Base-by-base conservation (phyloP, 1,284 basidiomycete species). In the Rhodotorula glutinis region DNA sequence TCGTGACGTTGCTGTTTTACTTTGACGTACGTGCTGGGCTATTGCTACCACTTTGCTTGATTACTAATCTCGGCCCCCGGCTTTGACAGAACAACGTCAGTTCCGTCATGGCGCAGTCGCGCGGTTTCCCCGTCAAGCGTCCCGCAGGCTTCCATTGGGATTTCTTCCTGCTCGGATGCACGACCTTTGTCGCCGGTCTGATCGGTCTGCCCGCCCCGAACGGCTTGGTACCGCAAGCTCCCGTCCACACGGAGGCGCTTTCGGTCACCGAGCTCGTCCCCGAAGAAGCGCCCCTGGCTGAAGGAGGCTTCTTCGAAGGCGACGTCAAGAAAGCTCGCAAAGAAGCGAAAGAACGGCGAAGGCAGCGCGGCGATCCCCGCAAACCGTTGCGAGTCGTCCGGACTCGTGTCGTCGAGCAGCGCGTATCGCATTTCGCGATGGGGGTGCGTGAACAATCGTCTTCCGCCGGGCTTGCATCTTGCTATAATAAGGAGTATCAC, bases 191-290 rank as follows among this genome's bases (percentile, higher is more conserved):
- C 57, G 88, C 93, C 7, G 94, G 92, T 0, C 81, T 98, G 25
- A 82, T 98, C 4, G 94, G 94, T 23, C 69, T 96, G 5, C 93
- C 94, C 0, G 93, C 94, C 0, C 94, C 94, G 0, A 97, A 98
- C 75, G 94, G 93, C 5, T 83, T 95, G 29, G 96, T 98, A 57
- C 94, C 94, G 0, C 95, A 98, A 79, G 94, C 95, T 1, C 95
- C 94, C 0, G 90, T 96, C 30, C 93, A 97, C 75, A 97, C 94
- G 0, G 85, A 86, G 19, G 89, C 91, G 11, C 85, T 98, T 0
- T 82, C 90, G 23, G 84, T 95, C 49, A 87, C 91, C 83, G 86
- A 88, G 21, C 56, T 64, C 53, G 64, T 67, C 17, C 60, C 62
- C 19, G 62, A 51, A 23, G 62, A 71, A n/a, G 73, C 72, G 49